phyloP scores from a whole-genome alignment of 305 asterid species.

The Salvia sclarea region DNA sequence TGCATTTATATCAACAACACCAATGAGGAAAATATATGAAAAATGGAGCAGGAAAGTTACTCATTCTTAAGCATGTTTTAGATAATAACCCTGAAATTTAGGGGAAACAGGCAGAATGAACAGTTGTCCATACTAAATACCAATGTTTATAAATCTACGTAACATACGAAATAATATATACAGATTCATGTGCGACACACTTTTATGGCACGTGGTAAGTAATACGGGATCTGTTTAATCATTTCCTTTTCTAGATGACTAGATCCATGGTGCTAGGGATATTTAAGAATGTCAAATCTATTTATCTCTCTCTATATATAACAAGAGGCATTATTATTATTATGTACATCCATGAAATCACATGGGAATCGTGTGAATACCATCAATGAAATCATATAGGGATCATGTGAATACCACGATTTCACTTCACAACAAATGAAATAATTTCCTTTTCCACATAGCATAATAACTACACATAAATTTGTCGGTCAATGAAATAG shows the following conservation, averaged over 20 bases:
- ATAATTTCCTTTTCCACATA: not conserved
- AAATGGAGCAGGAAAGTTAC: not conserved
- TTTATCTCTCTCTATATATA: no score
- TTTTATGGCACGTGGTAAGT: no score
- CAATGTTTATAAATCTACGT: not conserved
- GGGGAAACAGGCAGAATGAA: not conserved
- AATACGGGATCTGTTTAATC: no score
- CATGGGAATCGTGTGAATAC: not conserved
- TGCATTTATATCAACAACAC: not conserved
- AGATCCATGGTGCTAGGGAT: not conserved
- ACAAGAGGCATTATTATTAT: not conserved
- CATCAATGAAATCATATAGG: not conserved
- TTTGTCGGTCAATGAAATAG: not conserved
- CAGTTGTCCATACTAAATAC: not conserved
- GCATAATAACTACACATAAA: constrained; percentile 5
- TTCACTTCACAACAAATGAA: constrained; percentile 6
- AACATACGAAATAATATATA: not conserved
- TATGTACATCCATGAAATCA: not conserved
- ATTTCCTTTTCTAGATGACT: no score
- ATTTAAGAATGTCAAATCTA: no score
- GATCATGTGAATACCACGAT: not conserved
- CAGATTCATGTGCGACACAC: not conserved
- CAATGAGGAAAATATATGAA: not conserved
- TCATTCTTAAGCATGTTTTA: not conserved
- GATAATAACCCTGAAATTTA: constrained; percentile 8